Base-by-base conservation (phyloP, 2,329 filamentous ascomycete species). In the Phyllosticta citribraziliensis region DNA sequence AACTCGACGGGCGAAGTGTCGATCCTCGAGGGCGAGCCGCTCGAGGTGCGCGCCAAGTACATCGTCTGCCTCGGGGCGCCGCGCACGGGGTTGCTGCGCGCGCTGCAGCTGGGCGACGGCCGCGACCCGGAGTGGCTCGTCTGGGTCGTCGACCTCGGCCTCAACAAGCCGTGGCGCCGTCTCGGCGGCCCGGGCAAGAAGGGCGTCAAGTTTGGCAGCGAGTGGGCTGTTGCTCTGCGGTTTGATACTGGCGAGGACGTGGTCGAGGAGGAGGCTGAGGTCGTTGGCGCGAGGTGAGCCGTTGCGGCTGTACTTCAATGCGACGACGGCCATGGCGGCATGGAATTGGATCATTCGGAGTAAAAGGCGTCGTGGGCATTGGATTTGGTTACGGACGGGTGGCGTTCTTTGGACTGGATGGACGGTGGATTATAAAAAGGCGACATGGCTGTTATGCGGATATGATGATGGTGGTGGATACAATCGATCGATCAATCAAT, bases 31-130 rank as follows among this genome's bases (percentile, higher is more conserved):
- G 90, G 89, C 2, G 84, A 87, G 58, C 85, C 86, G 50, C 79
- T 97, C 2, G 91, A 91, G 66, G 84, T 97, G 56, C 85, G 88
- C 63, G 87, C 91, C 0, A 88, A 90, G 60, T 91, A 88, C 64
- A 86, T 97, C 24, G 86, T 96, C 3, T 87, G 89, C 30, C 84
- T 97, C 59, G 93, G 90, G 1, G 91, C 90, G 1, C 93, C 94
- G 0, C 91, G 96, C 70, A 86, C 85, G 2, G 94, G 94, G 0
- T 76, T 97, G 1, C 75, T 97, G 6, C 88, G 89, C 67, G 89
- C 89, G 0, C 80, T 96, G 65, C 82, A 84, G 22, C 81, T 82
- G 5, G 84, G 81, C 0, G 80, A 83, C 55, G 82, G 73, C 33
- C 64, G 69, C 4, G 76, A 77, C 62, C 72, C 71, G 20, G 80